Evolutionary conservation across 192 early-diverging fungal species (phyloP).

Genomic region (Dimargaris verticillata): DNA sequence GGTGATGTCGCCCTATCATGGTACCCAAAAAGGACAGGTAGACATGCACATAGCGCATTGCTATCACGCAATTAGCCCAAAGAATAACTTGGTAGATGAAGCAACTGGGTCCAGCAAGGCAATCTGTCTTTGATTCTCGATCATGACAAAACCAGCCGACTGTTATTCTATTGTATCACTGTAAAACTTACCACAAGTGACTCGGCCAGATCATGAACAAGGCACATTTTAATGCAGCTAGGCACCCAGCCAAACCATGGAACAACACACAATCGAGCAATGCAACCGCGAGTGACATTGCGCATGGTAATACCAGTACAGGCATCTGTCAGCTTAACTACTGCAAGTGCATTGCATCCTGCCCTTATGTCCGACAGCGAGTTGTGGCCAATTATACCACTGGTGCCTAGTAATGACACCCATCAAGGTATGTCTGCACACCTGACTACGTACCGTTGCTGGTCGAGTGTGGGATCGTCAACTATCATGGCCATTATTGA

Average conservation of each 20-base stretch:
- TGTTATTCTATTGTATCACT: neutral
- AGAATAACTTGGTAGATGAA: neutral
- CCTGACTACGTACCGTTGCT: constrained; percentile 23
- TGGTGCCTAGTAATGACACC: constrained; percentile 1
- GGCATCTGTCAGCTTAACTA: neutral
- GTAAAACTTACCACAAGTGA: constrained; percentile 41
- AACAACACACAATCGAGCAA: neutral
- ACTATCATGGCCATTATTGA: constrained; percentile 71
- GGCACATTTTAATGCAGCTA: constrained; percentile 75
- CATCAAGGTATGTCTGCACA: constrained; percentile 9
- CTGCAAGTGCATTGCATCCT: neutral
- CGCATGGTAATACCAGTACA: too few relatives aligned
- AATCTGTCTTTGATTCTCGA: constrained; percentile 10
- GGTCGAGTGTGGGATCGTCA: constrained; percentile 47
- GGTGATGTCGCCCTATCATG: constrained; percentile 68
- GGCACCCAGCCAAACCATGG: neutral
- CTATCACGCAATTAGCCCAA: neutral
- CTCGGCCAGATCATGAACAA: constrained; percentile 89
- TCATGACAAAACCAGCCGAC: neutral
- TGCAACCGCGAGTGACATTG: neutral
- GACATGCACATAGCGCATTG: neutral
- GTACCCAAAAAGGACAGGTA: neutral
- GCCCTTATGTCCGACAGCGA: neutral
- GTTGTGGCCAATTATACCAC: neutral
- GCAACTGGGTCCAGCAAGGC: neutral